Evolutionary conservation across 129 eudicot species (phyloP), one percentile per base, ranked within the genome.

Genomic region (Lactuca saligna): DNA sequence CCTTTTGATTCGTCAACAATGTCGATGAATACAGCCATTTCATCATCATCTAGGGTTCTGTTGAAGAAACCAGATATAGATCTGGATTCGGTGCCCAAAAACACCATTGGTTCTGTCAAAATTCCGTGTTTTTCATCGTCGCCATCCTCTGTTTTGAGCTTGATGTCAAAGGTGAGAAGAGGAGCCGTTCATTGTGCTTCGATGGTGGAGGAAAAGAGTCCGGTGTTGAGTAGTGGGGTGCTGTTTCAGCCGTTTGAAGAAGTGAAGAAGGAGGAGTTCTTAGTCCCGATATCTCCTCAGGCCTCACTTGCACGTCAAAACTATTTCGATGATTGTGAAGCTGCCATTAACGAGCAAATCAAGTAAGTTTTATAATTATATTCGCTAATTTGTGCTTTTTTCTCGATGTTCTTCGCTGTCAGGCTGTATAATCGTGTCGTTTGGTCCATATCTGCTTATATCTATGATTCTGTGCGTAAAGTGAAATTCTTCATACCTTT

Each of bases 331-430:
- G 95, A 82, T 3, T 88, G 89, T 79, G 98, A 92, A 73, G 79
- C 91, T 46, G 96, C 98, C 4, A 81, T 92, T 31, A 88, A 92
- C 66, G 95, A 92, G 86, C 98, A 92, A 79, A 92, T 92, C 66
- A 88, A 88, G 98, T 88, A 74, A 80, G 87, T 60, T 10, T 37
- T 42, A 53, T 15, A 11, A 13, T 34, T 34, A 8, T 25, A 54
- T 57, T 62, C 8, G 1, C 13, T 17, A 37, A 17, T 49, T 12
- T 46, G n/a, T 46, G 51, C 15, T 46, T 5, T 10, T 46, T 53
- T 61, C 16, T 65, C 37, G 7, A 42, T 14, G 38, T 6, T 65
- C 12, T 41, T 32, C 11, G 14, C 29, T 57, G 6, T 39, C 16
- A 41, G 12, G n/a, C 1, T 62, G 42, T 74, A 64, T 54, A 11